Evolutionary conservation across 345 rosid species (phyloP).

Genomic region (Syzygium aromaticum): DNA sequence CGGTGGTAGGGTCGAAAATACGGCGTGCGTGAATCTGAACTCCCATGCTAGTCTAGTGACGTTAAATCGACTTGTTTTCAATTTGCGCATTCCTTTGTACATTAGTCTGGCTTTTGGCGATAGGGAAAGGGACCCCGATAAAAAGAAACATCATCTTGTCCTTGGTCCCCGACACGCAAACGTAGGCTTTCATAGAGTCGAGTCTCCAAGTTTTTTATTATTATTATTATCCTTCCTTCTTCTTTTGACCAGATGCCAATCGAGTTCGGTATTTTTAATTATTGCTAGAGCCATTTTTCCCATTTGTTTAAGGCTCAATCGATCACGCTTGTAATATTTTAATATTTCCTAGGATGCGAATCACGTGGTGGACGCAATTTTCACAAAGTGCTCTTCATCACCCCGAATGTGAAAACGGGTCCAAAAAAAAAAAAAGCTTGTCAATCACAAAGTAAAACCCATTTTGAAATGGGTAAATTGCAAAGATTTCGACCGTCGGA

Average conservation of each 20-base stretch:
- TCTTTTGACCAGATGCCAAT: background rate
- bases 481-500: background rate
- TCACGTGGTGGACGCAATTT: background rate
- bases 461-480: background rate
- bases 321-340: background rate
- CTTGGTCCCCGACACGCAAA: too few relatives aligned
- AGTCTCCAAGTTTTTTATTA: background rate
- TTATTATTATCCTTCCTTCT: background rate
- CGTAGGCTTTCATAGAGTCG: background rate
- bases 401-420: background rate
- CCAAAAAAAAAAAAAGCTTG: background rate
- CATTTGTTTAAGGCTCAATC: background rate
- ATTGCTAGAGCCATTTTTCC: background rate
- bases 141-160: too few relatives aligned
- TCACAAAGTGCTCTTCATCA: background rate
- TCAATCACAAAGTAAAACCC: background rate
- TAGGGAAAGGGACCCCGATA: background rate
- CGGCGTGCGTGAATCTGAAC: too few relatives aligned
- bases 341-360: background rate
- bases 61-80: too few relatives aligned
- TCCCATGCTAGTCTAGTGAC: too few relatives aligned
- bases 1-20: too few relatives aligned
- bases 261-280: background rate
- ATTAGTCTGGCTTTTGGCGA: background rate
- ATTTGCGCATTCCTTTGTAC: background rate